Conservation (phyloP, 1,284 basidiomycete species). For the Schizophyllum commune region DNA sequence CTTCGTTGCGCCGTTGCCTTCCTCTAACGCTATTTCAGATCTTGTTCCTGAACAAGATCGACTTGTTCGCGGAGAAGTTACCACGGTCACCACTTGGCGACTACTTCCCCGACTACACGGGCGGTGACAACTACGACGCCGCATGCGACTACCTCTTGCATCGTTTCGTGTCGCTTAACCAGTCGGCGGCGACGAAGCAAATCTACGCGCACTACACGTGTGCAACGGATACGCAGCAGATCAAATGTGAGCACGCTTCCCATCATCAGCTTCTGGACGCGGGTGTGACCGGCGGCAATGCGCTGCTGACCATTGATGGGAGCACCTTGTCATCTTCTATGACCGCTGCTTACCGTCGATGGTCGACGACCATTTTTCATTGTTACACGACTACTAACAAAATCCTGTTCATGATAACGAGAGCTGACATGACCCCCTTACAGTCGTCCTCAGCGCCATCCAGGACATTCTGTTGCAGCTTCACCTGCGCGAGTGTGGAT, state of each 20-base stretch:
- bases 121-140: slow-evolving; percentile 79
- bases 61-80: slow-evolving; percentile 92
- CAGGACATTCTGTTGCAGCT: slow-evolving; percentile 80
- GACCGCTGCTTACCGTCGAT: no score
- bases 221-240: slow-evolving; percentile 85
- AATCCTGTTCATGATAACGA: not conserved
- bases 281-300: not conserved
- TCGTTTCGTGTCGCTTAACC: slow-evolving; percentile 82
- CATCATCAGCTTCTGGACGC: not conserved
- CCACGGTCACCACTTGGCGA: slow-evolving; percentile 79
- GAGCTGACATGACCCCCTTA: not conserved
- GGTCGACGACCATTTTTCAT: no score
- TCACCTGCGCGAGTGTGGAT: slow-evolving; percentile 79
- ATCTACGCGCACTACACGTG: slow-evolving; percentile 88
- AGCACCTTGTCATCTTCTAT: no score
- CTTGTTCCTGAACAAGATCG: slow-evolving; percentile 93
- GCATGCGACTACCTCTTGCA: slow-evolving; percentile 84
- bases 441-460: slow-evolving; percentile 76
- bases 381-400: no score
- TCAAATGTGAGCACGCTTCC: slow-evolving; percentile 56
- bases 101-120: slow-evolving; percentile 84
- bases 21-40: slow-evolving; percentile 37
- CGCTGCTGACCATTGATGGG: not conserved
- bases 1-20: slow-evolving; percentile 4
- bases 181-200: slow-evolving; percentile 80